A percentile compares a stretch with the other conserved stretches of the same genome.
These are phyloP conservation scores for Phytopythium aichiense DNA, from an alignment of 352 stramenopile species.

Conservation along the genomic window DNA sequence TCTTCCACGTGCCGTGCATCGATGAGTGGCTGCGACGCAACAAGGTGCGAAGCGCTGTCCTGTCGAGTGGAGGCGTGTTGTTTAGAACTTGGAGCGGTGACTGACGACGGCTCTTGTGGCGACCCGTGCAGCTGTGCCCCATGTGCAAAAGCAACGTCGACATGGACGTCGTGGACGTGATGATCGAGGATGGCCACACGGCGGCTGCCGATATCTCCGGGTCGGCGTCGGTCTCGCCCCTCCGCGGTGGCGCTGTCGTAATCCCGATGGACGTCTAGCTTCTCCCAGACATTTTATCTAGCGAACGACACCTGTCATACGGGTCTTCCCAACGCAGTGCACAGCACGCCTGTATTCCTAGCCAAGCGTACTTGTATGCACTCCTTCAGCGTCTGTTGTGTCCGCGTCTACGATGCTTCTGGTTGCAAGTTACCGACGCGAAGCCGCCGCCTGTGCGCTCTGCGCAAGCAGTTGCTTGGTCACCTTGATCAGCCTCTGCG, in stretches of 20 bases:
- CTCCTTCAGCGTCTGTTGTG: background rate
- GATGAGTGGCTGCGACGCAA: constrained; percentile 86
- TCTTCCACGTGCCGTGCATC: constrained; percentile 89
- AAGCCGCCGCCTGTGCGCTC: constrained; percentile 17
- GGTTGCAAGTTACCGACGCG: background rate
- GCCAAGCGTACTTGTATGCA: background rate
- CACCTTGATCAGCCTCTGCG: constrained; percentile 52
- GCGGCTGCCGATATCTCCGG: background rate
- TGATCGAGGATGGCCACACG: constrained; percentile 17
- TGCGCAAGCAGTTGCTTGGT: constrained; percentile 59
- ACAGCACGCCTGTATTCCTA: background rate
- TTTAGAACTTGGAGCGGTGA: background rate
- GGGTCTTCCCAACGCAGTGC: background rate
- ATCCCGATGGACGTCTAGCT: constrained; percentile 20
- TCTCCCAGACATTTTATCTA: background rate
- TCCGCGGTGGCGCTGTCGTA: constrained; percentile 34
- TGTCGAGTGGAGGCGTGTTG: background rate
- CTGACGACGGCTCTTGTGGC: background rate
- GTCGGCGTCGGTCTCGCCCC: background rate
- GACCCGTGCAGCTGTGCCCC: constrained; percentile 46
- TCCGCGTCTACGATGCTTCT: background rate
- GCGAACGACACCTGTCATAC: background rate
- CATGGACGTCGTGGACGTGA: constrained; percentile 40
- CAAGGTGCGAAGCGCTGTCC: constrained; percentile 36
- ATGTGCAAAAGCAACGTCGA: constrained; percentile 84